Percentiles rank a stretch among this genome's conserved stretches.
These are phyloP conservation scores for Sporisorium graminicola DNA, from an alignment of 1,284 basidiomycete species.

Conservation along the genomic window DNA sequence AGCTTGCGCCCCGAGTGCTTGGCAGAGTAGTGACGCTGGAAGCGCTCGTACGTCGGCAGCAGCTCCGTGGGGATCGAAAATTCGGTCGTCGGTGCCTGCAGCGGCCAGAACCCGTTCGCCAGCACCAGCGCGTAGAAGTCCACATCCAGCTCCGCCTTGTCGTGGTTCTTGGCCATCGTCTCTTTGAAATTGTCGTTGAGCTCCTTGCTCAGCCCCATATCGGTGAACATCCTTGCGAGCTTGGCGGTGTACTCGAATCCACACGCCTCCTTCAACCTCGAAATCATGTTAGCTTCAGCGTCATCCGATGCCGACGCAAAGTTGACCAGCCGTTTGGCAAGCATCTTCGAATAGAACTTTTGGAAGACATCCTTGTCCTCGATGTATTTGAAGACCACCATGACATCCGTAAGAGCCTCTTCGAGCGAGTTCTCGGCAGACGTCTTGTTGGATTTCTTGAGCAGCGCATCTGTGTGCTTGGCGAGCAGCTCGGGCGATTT, in stretches of 20 bases:
- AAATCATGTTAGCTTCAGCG: constrained; percentile 97
- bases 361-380: constrained; percentile 99
- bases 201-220: constrained; percentile 96
- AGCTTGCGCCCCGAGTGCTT: constrained; percentile 95
- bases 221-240: constrained; percentile 97
- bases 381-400: constrained; percentile 98
- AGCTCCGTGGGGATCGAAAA: constrained; percentile 92
- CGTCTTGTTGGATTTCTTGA: constrained; percentile 93
- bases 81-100: constrained; percentile 84
- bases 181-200: constrained; percentile 97
- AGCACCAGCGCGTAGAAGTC: constrained; percentile 94
- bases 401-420: constrained; percentile 88
- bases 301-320: constrained; percentile 95
- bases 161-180: constrained; percentile 85
- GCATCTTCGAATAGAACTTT: constrained; percentile 96
- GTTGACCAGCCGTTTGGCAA: constrained; percentile 94
- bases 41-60: constrained; percentile 86
- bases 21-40: constrained; percentile 91
- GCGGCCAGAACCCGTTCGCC: constrained; percentile 95
- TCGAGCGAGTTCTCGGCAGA: constrained; percentile 91
- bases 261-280: constrained; percentile 96
- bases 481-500: constrained; percentile 93
- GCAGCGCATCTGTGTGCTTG: constrained; percentile 89
- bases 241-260: constrained; percentile 99
- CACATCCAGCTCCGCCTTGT: constrained; percentile 72